Percentiles rank a stretch among this genome's conserved stretches.
These are phyloP conservation scores for sunflower (Helianthus annuus) DNA, from an alignment of 129 eudicot genomes.

Conservation along the genomic window DNA sequence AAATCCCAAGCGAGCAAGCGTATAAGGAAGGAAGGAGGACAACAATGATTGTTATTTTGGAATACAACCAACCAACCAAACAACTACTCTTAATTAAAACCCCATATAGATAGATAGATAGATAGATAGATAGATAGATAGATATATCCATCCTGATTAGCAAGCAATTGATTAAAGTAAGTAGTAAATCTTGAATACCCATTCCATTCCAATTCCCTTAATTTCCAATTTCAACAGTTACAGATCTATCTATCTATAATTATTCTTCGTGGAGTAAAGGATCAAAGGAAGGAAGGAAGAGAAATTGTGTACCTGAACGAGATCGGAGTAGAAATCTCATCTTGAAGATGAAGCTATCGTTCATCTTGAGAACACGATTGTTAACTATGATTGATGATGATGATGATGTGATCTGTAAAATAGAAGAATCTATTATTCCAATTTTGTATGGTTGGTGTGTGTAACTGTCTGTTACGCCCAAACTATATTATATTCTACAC, in stretches of 20 bases:
- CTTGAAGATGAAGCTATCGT: slow-evolving; percentile 25
- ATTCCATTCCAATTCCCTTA: not conserved
- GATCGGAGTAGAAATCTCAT: slow-evolving; percentile 25
- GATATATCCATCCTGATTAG: not conserved
- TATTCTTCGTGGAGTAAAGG: not conserved
- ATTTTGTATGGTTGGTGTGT: slow-evolving; percentile 12
- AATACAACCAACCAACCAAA: no score
- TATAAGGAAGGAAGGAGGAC: no score
- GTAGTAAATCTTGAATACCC: slow-evolving; percentile 2
- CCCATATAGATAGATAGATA: no score
- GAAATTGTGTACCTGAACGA: slow-evolving; percentile 25
- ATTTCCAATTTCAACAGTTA: slow-evolving; percentile 13
- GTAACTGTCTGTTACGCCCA: not conserved
- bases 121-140: no score
- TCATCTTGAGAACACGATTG: slow-evolving; percentile 13
- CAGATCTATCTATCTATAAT: slow-evolving; percentile 14
- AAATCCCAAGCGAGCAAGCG: no score
- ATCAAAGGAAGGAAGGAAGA: no score
- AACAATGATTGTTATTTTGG: no score
- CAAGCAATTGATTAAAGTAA: not conserved
- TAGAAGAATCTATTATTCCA: slow-evolving; percentile 9
- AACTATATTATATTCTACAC: not conserved
- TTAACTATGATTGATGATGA: no score
- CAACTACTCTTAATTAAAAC: no score
- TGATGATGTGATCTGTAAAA: slow-evolving; percentile 16